Base-by-base conservation (phyloP, 2,329 filamentous ascomycete species). In the Sphaerulina vaccinii region DNA sequence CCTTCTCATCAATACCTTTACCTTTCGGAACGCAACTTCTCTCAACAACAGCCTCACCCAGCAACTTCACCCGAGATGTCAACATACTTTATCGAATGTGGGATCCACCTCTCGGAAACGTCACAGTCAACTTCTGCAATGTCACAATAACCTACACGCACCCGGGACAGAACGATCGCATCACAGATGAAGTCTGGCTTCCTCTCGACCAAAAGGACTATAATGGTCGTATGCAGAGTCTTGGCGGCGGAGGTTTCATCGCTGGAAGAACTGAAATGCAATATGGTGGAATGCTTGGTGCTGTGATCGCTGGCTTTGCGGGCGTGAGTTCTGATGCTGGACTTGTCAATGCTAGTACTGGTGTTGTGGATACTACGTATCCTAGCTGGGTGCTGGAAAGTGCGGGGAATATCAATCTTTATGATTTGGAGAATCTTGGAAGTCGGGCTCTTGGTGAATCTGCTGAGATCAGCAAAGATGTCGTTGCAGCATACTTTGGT, bases 241-340 rank as follows among this genome's bases (percentile, higher is more conserved):
- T 66, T 0, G 75, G 75, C 2, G 73, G 73, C 2, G 73, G 70
- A 16, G 67, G 70, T 16, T 64, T 54, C 32, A 49, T 57, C 57
- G 62, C 54, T 48, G 50, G 37, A 2, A 29, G 11, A 3, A 13
- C 35, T 22, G 23, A 48, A 35, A 3, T 32, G 24, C 50, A 63
- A 52, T 47, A 56, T 57, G 47, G 55, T 53, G 32, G 6, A 35
- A 35, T 35, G 32, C 32, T 35, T 35, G 32, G 32, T n/a, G 32
- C 32, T 6, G 32, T 2, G 33, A 52, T 19, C 13, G 32, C 13
- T 5, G 64, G 63, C 10, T 68, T 60, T 42, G 61, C 62, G 4
- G 49, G 56, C 1, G 62, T 60, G 1, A 58, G 38, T 22, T 66
- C 66, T 1, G 62, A 68, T 50, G 65, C 52, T 11, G 64, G 63